Conservation (phyloP, 169 alveolate species). For the Cryptosporidium andersoni region DNA sequence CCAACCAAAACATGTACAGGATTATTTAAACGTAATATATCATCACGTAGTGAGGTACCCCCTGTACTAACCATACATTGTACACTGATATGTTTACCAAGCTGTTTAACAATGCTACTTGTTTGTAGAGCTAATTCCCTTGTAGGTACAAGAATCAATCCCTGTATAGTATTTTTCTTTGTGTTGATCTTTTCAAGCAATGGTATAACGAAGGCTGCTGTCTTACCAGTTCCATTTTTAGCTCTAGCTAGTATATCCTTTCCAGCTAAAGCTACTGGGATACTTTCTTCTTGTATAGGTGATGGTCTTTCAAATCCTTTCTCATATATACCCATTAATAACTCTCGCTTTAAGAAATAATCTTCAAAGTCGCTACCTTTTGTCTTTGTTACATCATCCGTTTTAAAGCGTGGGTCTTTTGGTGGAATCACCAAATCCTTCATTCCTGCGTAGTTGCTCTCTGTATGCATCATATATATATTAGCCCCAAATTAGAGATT, state of each 20-base stretch:
- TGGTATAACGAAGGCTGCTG: slow-evolving; percentile 99
- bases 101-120: slow-evolving; percentile 93
- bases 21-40: slow-evolving; percentile 93
- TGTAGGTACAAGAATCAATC: slow-evolving; percentile 95
- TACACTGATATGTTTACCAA: slow-evolving; percentile 95
- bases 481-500: not conserved
- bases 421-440: slow-evolving; percentile 65
- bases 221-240: slow-evolving; percentile 99
- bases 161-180: slow-evolving; percentile 79
- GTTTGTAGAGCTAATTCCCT: slow-evolving; percentile 97
- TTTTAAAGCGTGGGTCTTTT: slow-evolving; percentile 73
- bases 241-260: slow-evolving; percentile 98
- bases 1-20: slow-evolving; percentile 97
- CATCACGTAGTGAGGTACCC: slow-evolving; percentile 97
- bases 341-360: slow-evolving; percentile 93
- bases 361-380: slow-evolving; percentile 98
- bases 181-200: slow-evolving; percentile 90
- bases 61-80: slow-evolving; percentile 99
- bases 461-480: slow-evolving; percentile 37
- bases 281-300: slow-evolving; percentile 98
- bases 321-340: slow-evolving; percentile 96
- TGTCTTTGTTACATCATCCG: slow-evolving; percentile 96
- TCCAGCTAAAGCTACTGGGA: slow-evolving; percentile 97
- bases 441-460: slow-evolving; percentile 27
- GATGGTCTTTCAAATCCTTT: slow-evolving; percentile 98